A percentile compares a stretch with the other conserved stretches of the same genome.
Conservation (phyloP, 768 basidiomycete genomes). For the Russula sp. region DNA sequence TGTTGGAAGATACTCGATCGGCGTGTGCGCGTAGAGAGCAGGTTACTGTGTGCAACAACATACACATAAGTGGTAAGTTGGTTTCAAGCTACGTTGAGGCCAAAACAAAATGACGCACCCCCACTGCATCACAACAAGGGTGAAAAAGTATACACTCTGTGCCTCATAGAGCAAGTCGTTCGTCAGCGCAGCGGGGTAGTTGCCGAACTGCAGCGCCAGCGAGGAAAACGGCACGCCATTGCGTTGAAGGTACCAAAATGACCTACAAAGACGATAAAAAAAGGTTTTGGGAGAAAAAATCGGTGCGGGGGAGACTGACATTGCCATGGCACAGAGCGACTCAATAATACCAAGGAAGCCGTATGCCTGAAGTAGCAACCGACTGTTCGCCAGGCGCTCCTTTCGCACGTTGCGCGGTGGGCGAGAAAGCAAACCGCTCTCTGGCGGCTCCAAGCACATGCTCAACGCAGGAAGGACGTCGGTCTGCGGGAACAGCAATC, state of each 20-base stretch:
- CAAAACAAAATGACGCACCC: conserved; percentile 27
- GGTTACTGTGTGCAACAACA: conserved; percentile 31
- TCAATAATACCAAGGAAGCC: conserved; percentile 46
- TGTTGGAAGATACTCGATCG: conserved; percentile 52
- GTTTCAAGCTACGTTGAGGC: neutral
- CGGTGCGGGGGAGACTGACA: conserved; percentile 31
- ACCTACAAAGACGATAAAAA: conserved; percentile 23
- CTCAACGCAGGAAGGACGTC: conserved; percentile 52
- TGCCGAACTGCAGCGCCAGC: conserved; percentile 42
- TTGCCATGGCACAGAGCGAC: conserved; percentile 43
- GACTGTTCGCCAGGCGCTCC: conserved; percentile 50
- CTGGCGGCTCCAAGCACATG: conserved; percentile 55
- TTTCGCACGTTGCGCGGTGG: conserved; percentile 51
- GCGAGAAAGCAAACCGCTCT: conserved; percentile 49
- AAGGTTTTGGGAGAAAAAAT: neutral
- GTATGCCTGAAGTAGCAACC: conserved; percentile 52
- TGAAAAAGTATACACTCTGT: conserved; percentile 49
- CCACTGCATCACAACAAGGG: conserved; percentile 55
- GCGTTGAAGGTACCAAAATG: conserved; percentile 42
- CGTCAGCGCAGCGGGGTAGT: conserved; percentile 35
- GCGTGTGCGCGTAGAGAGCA: conserved; percentile 51
- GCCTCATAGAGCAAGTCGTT: conserved; percentile 40
- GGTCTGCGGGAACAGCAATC: conserved; percentile 30
- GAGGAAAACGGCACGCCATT: conserved; percentile 44
- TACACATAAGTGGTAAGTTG: neutral